Conservation (phyloP, 148 eudicot species). For the Rhododendron williamsianum region DNA sequence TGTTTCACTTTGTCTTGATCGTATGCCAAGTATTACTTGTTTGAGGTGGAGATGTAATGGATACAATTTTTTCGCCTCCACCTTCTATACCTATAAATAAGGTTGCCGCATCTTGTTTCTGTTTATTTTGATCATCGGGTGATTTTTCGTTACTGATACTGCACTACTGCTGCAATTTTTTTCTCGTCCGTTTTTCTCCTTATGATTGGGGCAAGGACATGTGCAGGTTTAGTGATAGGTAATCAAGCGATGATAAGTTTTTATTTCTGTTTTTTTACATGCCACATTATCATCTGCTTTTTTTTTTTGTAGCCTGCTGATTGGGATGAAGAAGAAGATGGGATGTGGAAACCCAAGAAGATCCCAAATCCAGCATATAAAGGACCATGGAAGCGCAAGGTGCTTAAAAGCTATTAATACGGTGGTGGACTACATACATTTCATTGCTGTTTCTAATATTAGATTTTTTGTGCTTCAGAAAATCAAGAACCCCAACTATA, state of each 20-base stretch:
- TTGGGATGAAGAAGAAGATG: constrained; percentile 99
- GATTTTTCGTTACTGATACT: background rate
- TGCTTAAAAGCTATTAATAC: constrained; percentile 10
- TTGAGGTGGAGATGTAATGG: background rate
- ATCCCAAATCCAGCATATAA: constrained; percentile 91
- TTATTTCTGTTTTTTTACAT: background rate
- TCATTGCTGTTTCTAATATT: constrained; percentile 17
- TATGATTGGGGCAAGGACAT: background rate
- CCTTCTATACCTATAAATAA: background rate
- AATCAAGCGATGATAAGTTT: background rate
- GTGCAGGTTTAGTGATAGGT: background rate
- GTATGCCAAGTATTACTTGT: background rate
- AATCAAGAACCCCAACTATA: constrained; percentile 87
- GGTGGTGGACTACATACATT: background rate
- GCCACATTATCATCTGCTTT: background rate
- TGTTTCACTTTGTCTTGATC: background rate
- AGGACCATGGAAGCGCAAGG: constrained; percentile 98
- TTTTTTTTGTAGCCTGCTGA: constrained; percentile 48
- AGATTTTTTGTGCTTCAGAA: constrained; percentile 37
- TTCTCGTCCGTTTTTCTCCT: background rate
- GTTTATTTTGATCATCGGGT: background rate
- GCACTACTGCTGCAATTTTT: background rate
- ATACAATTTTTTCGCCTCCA: no score
- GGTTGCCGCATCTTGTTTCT: background rate
- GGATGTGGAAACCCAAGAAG: constrained; percentile 77